These are phyloP conservation scores for Fusarium zealandicum DNA, from an alignment of 2,329 filamentous ascomycete species.

Conservation along the genomic window DNA sequence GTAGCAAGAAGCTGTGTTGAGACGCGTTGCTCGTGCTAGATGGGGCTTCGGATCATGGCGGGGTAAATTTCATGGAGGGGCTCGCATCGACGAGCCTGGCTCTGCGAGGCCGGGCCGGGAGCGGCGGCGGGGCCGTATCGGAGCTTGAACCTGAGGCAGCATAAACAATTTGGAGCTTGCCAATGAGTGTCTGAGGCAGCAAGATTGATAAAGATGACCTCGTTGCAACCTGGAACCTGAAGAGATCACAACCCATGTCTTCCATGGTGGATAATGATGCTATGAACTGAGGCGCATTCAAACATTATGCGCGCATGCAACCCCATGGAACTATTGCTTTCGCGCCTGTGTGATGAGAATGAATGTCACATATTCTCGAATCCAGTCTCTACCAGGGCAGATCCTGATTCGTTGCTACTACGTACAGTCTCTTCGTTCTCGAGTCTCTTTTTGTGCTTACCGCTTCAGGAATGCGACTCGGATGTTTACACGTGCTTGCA, in stretches of 20 bases:
- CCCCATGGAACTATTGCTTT: constrained; percentile 3
- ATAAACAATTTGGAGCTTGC: constrained; percentile 10
- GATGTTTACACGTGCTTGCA: no score
- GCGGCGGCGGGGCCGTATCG: constrained; percentile 9
- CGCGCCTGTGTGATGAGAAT: not conserved
- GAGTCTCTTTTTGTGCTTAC: no score
- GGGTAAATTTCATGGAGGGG: constrained; percentile 47
- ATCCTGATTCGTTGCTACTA: no score
- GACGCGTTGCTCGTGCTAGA: constrained; percentile 40
- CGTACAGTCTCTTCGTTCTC: no score
- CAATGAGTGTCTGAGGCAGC: constrained; percentile 14
- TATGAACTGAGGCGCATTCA: constrained; percentile 9
- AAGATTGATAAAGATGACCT: not conserved
- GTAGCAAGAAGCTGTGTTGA: constrained; percentile 31
- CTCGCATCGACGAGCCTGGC: constrained; percentile 20
- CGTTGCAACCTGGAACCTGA: no score
- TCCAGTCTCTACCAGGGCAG: no score
- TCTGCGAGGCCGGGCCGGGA: constrained; percentile 7
- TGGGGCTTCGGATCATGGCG: constrained; percentile 41
- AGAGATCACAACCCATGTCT: no score
- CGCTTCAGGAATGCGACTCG: no score
- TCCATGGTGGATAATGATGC: not conserved
- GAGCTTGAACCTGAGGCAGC: constrained; percentile 30
- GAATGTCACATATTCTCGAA: no score
- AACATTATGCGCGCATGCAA: constrained; percentile 20